These are phyloP conservation scores for Henckelia pumila DNA, from an alignment of 257 asterid species.

Conservation along the genomic window DNA sequence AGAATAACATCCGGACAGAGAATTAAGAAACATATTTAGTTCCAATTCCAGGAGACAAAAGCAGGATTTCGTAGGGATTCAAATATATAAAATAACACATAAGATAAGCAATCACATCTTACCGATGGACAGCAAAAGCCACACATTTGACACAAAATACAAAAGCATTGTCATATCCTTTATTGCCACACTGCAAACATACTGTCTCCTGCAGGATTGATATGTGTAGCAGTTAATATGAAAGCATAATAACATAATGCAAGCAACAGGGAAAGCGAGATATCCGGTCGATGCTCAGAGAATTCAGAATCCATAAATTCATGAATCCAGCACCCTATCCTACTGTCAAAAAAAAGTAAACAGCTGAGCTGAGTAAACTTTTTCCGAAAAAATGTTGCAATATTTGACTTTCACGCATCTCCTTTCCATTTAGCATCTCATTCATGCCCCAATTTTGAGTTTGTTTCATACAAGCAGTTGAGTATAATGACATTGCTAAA, in stretches of 20 bases:
- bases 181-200: slow-evolving; percentile 60
- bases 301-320: background rate
- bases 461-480: too few relatives aligned
- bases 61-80: background rate
- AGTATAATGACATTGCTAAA: too few relatives aligned
- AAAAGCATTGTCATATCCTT: slow-evolving; percentile 47
- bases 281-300: background rate
- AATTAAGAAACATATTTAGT: background rate
- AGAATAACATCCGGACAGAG: background rate
- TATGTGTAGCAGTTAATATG: background rate
- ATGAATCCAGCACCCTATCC: background rate
- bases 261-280: background rate
- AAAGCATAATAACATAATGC: background rate
- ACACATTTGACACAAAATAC: slow-evolving; percentile 52
- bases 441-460: too few relatives aligned
- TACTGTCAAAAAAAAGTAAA: background rate
- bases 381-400: background rate
- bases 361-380: background rate
- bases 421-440: too few relatives aligned
- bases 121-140: slow-evolving; percentile 59
- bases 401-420: background rate
- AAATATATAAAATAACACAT: background rate
- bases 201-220: slow-evolving; percentile 42
- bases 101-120: slow-evolving; percentile 12
- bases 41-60: background rate